Conservation (phyloP, 768 basidiomycete genomes). For the Tulasnella sp. region DNA sequence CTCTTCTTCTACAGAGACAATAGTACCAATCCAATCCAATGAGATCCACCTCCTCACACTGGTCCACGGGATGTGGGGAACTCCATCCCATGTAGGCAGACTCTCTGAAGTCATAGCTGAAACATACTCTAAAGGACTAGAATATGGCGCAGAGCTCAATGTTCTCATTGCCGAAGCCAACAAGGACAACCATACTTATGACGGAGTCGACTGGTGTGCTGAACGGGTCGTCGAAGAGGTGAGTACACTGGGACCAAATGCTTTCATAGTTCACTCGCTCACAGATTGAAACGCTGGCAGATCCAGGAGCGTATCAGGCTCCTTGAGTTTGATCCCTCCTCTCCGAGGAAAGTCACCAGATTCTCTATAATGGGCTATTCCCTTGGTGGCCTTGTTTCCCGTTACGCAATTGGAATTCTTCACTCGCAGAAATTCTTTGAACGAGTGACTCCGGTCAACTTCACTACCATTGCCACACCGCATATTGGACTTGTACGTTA, state of each 20-base stretch:
- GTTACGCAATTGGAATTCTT: constrained; percentile 64
- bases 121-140: constrained; percentile 27
- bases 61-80: constrained; percentile 62
- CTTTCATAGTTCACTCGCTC: neutral
- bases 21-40: neutral
- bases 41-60: constrained; percentile 16
- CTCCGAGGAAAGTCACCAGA: constrained; percentile 37
- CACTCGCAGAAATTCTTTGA: constrained; percentile 60
- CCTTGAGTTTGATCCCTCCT: constrained; percentile 36
- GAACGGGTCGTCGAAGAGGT: constrained; percentile 75
- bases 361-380: constrained; percentile 70
- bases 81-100: constrained; percentile 49
- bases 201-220: constrained; percentile 74
- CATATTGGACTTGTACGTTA: constrained; percentile 63
- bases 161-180: constrained; percentile 57
- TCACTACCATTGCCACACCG: constrained; percentile 73
- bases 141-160: constrained; percentile 34
- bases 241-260: constrained; percentile 14
- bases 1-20: too few species aligned
- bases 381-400: constrained; percentile 68
- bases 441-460: constrained; percentile 57
- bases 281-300: constrained; percentile 26
- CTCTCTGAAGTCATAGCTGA: constrained; percentile 42
- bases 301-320: constrained; percentile 42
- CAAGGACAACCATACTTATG: constrained; percentile 50